These are phyloP conservation scores for Dovyalis caffra DNA, from an alignment of 345 rosid genomes.

Conservation along the genomic window DNA sequence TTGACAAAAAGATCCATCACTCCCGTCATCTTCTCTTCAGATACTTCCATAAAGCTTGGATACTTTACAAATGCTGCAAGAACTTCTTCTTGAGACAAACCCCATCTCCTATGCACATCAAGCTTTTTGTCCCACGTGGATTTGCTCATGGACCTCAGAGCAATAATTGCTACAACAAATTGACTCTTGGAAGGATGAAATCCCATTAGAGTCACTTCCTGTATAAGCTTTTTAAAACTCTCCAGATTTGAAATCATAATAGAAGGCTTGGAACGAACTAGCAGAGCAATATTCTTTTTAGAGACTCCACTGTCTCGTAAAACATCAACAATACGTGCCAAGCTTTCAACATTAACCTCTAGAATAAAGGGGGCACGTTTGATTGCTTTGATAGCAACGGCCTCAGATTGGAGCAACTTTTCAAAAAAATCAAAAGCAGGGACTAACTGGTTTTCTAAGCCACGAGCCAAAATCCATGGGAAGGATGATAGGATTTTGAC, in stretches of 20 bases:
- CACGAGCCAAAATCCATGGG: slow-evolving; percentile 1
- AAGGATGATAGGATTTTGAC: background rate
- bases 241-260: background rate
- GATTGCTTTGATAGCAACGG: background rate
- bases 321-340: background rate
- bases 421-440: slow-evolving; percentile 15
- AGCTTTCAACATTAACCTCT: background rate
- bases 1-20: slow-evolving; percentile 28
- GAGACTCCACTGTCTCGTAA: slow-evolving; percentile 31
- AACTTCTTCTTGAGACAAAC: slow-evolving; percentile 26
- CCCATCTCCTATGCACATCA: slow-evolving; percentile 25
- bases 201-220: slow-evolving; percentile 42
- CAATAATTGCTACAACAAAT: slow-evolving; percentile 40
- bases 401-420: background rate
- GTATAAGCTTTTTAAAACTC: slow-evolving; percentile 7
- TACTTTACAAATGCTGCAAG: slow-evolving; percentile 18
- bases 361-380: background rate
- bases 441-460: slow-evolving; percentile 9
- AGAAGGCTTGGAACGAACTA: slow-evolving; percentile 5
- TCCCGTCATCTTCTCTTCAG: slow-evolving; percentile 25
- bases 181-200: slow-evolving; percentile 38
- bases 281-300: background rate
- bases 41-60: slow-evolving; percentile 19
- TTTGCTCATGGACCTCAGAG: background rate
- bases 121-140: slow-evolving; percentile 24